Evolutionary conservation across 2,329 filamentous ascomycete species (phyloP).

Genomic region (Paecilomyces sp.): DNA sequence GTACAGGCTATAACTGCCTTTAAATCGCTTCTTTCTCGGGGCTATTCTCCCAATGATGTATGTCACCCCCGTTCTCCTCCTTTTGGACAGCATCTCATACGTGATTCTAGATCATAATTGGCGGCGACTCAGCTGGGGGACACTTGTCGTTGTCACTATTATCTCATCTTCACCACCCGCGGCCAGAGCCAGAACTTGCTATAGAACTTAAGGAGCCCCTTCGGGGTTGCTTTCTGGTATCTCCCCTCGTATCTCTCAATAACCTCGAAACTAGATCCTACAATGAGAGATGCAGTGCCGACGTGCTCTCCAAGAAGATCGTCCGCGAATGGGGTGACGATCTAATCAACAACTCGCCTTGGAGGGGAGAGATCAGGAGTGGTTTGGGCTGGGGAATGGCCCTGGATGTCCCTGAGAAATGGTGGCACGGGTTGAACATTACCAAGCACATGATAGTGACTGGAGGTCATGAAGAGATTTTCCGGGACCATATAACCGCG

Average conservation of each 20-base stretch:
- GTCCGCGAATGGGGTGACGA: conserved; percentile 9
- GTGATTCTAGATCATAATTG: conserved; percentile 12
- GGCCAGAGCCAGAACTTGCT: neutral
- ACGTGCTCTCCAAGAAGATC: conserved; percentile 6
- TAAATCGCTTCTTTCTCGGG: conserved; percentile 8
- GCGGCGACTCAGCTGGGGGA: conserved; percentile 16
- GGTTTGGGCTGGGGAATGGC: conserved; percentile 17
- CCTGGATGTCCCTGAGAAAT: conserved; percentile 13
- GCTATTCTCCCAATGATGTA: conserved; percentile 9
- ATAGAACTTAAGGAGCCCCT: neutral
- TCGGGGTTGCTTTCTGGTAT: conserved; percentile 12
- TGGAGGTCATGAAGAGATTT: conserved; percentile 13
- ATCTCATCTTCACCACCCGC: conserved; percentile 2
- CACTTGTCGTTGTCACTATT: conserved; percentile 12
- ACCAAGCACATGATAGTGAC: conserved; percentile 11
- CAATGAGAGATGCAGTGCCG: conserved; percentile 4
- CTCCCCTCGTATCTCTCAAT: conserved; percentile 10
- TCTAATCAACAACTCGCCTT: conserved; percentile 11
- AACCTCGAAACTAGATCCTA: conserved; percentile 9
- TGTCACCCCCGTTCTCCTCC: neutral
- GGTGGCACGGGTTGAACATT: conserved; percentile 10
- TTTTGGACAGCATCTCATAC: neutral
- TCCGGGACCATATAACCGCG: conserved; percentile 13
- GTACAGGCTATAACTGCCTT: conserved; percentile 10
- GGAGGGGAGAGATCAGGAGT: conserved; percentile 11